Evolutionary conservation across 2,329 filamentous ascomycete genomes (phyloP).

Genomic region (Pestalotiopsis fici): DNA sequence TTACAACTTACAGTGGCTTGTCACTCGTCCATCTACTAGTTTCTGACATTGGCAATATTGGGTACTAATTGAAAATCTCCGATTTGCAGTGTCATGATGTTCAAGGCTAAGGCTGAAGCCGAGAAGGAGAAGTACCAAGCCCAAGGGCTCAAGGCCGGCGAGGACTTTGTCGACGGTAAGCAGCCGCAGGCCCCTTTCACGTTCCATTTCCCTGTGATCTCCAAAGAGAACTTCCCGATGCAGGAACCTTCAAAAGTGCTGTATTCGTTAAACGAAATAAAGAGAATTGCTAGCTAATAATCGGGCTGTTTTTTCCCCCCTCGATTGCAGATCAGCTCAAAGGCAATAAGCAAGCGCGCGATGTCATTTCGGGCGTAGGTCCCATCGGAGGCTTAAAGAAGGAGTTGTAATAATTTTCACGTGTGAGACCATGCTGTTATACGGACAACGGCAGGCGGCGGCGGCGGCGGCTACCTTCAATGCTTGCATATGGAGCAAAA

Average conservation of each 20-base stretch:
- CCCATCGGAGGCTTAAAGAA: slow-evolving; percentile 31
- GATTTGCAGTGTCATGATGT: slow-evolving; percentile 27
- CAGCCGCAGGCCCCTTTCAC: neutral
- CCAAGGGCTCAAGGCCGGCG: slow-evolving; percentile 24
- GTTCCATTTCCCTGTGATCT: neutral
- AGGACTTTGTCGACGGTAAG: slow-evolving; percentile 38
- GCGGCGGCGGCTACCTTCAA: neutral
- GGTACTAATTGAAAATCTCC: neutral
- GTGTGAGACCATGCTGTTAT: neutral
- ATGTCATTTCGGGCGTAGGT: slow-evolving; percentile 28
- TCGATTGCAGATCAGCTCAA: slow-evolving; percentile 34
- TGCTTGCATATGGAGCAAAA: too few species aligned
- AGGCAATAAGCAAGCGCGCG: slow-evolving; percentile 35
- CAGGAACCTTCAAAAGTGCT: neutral
- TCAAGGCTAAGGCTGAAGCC: slow-evolving; percentile 41
- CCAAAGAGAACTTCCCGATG: neutral
- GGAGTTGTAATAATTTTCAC: slow-evolving; percentile 16
- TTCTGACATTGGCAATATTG: neutral
- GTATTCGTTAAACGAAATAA: neutral
- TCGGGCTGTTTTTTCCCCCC: neutral
- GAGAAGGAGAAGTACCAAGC: slow-evolving; percentile 39
- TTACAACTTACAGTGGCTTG: too few species aligned
- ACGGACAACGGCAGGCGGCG: neutral
- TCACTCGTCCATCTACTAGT: too few species aligned
- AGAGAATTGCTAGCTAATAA: neutral